Evolutionary conservation across 2,329 filamentous ascomycete species (phyloP), one percentile per base, ranked within the genome.

Genomic region (Phialophora tarda): DNA sequence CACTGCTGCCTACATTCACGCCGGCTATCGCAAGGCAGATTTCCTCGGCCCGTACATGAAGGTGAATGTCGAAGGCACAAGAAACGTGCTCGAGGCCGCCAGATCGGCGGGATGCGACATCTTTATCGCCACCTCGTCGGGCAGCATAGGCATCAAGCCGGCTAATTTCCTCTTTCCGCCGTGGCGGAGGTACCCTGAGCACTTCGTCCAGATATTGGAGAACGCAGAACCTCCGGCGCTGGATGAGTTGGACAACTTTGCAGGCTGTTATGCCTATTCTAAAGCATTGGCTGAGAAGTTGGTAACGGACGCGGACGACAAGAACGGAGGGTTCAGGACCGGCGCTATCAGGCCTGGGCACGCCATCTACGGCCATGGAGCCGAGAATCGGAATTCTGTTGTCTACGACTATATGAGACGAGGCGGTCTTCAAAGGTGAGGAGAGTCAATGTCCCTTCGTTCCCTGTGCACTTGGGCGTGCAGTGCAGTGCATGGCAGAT

Each of bases 291-390:
- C 83, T 1, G 85, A 87, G 75, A 76, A 80, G 14, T 68, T 85
- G 8, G 80, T 87, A 10, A 82, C 82, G 64, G 74, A 70, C 8
- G 81, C 82, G 28, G 79, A 84, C 72, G 65, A 74, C 32, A 69
- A 71, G 8, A 63, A 59, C 57, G 71, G 38, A 63, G 74, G 75
- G 7, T 83, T 87, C 73, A 80, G 83, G 10, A 86, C 85, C 0
- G 85, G 84, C 7, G 78, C 78, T 56, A 82, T 88, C 68, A 80
- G 85, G 1, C 85, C 85, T 0, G 80, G 81, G 12, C 85, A 85
- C 69, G 81, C 78, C 30, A 80, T 86, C 54, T 86, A 86, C 69
- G 84, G 84, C 4, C 79, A 81, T 65, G 77, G 78, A 14, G 77
- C 76, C 47, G 81, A 85, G 69, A 71, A 71, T 38, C 73, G 71